Evolutionary conservation across 2,329 filamentous ascomycete genomes (phyloP).

Genomic region (Paradendryphiella salina): DNA sequence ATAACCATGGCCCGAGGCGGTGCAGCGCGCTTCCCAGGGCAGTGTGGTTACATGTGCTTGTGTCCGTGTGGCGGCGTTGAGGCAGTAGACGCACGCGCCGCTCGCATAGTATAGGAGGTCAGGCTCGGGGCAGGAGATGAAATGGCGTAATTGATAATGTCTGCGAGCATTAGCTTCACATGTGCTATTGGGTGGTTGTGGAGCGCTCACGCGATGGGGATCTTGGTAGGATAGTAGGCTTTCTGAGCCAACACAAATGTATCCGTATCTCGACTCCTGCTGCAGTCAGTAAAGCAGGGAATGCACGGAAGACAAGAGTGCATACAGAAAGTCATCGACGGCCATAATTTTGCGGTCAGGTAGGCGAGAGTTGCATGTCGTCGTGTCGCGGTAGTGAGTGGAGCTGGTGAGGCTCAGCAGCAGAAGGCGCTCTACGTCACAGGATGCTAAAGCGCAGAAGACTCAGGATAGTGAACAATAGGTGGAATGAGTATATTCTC

Average conservation of each 20-base stretch:
- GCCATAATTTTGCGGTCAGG: slow-evolving; percentile 42
- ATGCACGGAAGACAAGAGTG: background rate
- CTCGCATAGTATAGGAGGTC: slow-evolving; percentile 84
- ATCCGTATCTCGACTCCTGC: slow-evolving; percentile 53
- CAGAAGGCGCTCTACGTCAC: slow-evolving; percentile 20
- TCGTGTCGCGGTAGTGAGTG: slow-evolving; percentile 15
- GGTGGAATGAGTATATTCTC: background rate
- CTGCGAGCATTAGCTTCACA: slow-evolving; percentile 50
- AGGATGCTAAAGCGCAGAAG: slow-evolving; percentile 5
- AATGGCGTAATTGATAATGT: slow-evolving; percentile 87
- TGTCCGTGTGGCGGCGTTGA: slow-evolving; percentile 69
- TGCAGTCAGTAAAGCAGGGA: slow-evolving; percentile 19
- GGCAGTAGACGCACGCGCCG: slow-evolving; percentile 62
- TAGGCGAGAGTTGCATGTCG: slow-evolving; percentile 35
- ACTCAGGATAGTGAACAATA: background rate
- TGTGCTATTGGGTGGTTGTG: background rate
- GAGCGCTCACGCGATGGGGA: slow-evolving; percentile 52
- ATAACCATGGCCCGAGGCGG: slow-evolving; percentile 85
- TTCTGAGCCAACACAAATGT: slow-evolving; percentile 51
- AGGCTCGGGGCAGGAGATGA: slow-evolving; percentile 78
- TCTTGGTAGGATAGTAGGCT: slow-evolving; percentile 54
- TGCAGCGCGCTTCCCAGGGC: slow-evolving; percentile 72
- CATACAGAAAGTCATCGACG: slow-evolving; percentile 46
- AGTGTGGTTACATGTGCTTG: slow-evolving; percentile 73
- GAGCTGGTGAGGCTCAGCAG: slow-evolving; percentile 15